These are phyloP conservation scores for Aspergillus taichungensis DNA, from an alignment of 495 filamentous ascomycete species.

Conservation along the genomic window DNA sequence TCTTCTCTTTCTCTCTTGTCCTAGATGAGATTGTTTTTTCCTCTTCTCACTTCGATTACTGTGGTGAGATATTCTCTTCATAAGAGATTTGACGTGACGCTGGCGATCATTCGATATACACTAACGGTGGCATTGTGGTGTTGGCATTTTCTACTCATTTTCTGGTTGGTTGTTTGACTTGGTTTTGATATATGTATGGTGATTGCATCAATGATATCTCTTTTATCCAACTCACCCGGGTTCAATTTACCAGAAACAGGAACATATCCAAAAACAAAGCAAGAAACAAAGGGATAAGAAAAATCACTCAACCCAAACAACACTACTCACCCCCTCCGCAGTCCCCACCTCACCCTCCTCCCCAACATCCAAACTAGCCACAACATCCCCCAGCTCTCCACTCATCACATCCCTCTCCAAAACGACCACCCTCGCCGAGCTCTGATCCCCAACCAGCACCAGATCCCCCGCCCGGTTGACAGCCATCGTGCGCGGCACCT, in stretches of 20 bases:
- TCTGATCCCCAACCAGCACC: constrained; percentile 55
- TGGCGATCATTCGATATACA: not conserved
- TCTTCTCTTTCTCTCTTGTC: not conserved
- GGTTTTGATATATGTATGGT: not conserved
- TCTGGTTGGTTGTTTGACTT: not conserved
- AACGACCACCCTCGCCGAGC: constrained; percentile 48
- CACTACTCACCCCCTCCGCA: constrained; percentile 41
- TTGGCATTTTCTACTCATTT: too few species aligned
- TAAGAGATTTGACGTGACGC: not conserved
- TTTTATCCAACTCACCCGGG: too few species aligned
- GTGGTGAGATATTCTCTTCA: not conserved
- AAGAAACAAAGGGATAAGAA: too few species aligned
- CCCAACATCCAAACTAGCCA: constrained; percentile 34
- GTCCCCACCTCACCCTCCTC: constrained; percentile 29
- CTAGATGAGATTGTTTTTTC: not conserved
- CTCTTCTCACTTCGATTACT: not conserved
- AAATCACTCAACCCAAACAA: constrained; percentile 51
- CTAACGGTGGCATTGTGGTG: not conserved
- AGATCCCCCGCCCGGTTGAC: constrained; percentile 54
- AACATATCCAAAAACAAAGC: too few species aligned
- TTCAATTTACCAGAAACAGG: too few species aligned
- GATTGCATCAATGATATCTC: not conserved
- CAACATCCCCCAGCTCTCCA: constrained; percentile 44
- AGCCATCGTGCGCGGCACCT: constrained; percentile 54
- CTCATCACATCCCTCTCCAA: constrained; percentile 47